Conservation (phyloP, 176 grass and related monocot species). For the Aegilops tauschii region DNA sequence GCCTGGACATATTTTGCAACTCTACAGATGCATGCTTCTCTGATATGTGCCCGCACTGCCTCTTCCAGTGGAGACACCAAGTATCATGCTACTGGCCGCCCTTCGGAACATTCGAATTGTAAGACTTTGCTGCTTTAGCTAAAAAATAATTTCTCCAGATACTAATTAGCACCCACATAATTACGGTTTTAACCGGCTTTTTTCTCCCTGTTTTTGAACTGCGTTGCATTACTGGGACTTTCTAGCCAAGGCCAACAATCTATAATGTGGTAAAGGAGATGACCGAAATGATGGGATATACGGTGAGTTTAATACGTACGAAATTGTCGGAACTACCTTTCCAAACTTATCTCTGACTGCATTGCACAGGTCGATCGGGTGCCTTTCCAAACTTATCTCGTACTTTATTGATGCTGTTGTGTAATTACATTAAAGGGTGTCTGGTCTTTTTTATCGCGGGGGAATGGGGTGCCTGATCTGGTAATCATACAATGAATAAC, state of each 20-base stretch:
- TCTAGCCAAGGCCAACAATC: conserved; percentile 83
- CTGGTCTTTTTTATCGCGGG: background rate
- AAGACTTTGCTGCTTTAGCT: conserved; percentile 26
- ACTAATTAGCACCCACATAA: background rate
- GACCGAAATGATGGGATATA: conserved; percentile 89
- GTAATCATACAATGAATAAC: background rate
- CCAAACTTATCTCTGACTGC: background rate
- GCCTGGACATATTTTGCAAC: background rate
- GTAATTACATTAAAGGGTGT: background rate
- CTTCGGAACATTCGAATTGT: conserved; percentile 83
- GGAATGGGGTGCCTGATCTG: background rate
- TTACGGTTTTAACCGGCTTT: background rate
- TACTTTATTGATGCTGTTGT: conserved; percentile 1
- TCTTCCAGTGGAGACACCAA: conserved; percentile 86
- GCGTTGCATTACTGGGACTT: conserved; percentile 6
- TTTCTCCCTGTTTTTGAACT: conserved; percentile 9
- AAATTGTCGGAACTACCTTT: background rate
- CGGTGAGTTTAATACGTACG: conserved; percentile 32
- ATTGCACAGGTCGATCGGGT: background rate
- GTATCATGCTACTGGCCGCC: conserved; percentile 86
- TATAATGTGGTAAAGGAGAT: conserved; percentile 83
- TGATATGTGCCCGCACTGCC: conserved; percentile 20
- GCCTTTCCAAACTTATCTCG: background rate
- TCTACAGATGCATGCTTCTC: conserved; percentile 9
- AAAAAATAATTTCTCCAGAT: background rate